These are phyloP conservation scores for Papiliotrema nemorosa DNA, from an alignment of 1,284 basidiomycete species.

Conservation along the genomic window DNA sequence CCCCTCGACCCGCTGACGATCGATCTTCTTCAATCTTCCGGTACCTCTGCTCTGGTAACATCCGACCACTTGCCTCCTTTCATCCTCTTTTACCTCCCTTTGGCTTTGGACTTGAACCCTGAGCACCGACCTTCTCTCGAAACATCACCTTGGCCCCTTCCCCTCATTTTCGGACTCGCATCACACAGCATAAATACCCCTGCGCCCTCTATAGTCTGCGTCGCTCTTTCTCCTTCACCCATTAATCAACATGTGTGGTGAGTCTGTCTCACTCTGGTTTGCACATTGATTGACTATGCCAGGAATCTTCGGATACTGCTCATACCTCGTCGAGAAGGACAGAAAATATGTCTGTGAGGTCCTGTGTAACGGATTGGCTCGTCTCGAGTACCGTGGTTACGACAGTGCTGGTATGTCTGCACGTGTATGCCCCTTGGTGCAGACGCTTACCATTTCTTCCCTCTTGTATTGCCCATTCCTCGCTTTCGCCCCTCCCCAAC, in stretches of 20 bases:
- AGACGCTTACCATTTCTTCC: background rate
- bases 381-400: conserved; percentile 98
- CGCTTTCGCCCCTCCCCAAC: background rate
- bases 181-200: no score
- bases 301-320: conserved; percentile 95
- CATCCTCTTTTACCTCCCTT: no score
- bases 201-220: no score
- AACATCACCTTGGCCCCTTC: no score
- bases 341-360: conserved; percentile 91
- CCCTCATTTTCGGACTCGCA: no score
- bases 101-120: no score
- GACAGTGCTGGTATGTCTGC: conserved; percentile 72
- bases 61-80: no score
- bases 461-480: background rate
- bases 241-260: conserved; percentile 12
- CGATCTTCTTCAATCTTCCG: no score
- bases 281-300: background rate
- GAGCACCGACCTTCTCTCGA: no score
- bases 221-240: background rate
- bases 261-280: background rate
- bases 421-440: background rate
- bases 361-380: conserved; percentile 84
- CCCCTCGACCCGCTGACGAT: no score
- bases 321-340: conserved; percentile 88
- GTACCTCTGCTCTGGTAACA: no score